A percentile compares a stretch with the other conserved stretches of the same genome.
phyloP scores from a whole-genome alignment of 2,329 filamentous ascomycete species.

The Xylaria sp. region DNA sequence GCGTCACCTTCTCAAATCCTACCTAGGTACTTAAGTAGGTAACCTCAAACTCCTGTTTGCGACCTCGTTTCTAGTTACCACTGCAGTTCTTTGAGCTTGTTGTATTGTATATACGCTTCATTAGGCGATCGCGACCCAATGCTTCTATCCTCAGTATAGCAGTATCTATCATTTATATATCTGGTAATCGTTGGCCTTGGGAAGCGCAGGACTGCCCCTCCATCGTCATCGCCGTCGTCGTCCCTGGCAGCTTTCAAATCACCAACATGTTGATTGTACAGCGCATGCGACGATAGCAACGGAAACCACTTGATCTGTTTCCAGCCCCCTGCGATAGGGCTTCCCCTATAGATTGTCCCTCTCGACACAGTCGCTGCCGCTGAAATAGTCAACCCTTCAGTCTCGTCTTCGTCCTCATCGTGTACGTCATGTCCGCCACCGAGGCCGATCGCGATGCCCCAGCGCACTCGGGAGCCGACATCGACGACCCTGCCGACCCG shows the following conservation, averaged over 20 bases:
- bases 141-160: neutral
- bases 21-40: too few species aligned
- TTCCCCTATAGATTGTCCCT: neutral
- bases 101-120: constrained; percentile 4
- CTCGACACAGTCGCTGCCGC: neutral
- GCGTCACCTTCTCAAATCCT: neutral
- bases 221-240: constrained; percentile 1
- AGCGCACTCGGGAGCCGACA: constrained; percentile 54
- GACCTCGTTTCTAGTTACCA: neutral
- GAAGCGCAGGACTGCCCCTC: neutral
- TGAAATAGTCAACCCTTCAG: neutral
- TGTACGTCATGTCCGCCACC: constrained; percentile 43
- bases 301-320: constrained; percentile 15
- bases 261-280: constrained; percentile 29
- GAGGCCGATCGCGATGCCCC: constrained; percentile 48
- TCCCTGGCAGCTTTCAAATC: neutral
- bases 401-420: neutral
- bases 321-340: neutral
- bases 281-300: constrained; percentile 13
- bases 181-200: neutral
- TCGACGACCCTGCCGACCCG: constrained; percentile 59
- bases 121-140: neutral
- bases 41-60: neutral
- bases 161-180: neutral
- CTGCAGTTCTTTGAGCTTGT: neutral